Percentiles rank a stretch among this genome's conserved stretches.
Evolutionary conservation across 225 moss, liverwort and hornwort genomes (phyloP).

Genomic region (Polytrichum formosum): DNA sequence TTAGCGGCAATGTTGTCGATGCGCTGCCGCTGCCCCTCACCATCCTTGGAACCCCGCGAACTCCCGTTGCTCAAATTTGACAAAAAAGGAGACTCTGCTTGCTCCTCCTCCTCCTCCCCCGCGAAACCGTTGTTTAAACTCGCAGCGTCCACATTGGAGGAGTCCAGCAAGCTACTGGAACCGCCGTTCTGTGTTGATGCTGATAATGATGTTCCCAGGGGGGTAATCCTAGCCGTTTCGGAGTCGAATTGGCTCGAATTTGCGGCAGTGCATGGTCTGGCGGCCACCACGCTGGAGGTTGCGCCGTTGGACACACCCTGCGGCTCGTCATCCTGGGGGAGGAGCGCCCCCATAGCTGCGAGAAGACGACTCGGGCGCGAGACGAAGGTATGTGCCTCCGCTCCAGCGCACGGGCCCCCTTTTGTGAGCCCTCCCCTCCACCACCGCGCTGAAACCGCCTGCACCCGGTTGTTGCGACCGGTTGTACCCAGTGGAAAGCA

Average conservation of each 20-base stretch:
- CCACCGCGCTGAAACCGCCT: not conserved
- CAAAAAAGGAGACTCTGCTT: no score
- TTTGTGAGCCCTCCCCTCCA: slow-evolving; percentile 10
- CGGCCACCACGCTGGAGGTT: not conserved
- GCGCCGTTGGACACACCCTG: slow-evolving; percentile 41
- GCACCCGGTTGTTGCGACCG: not conserved
- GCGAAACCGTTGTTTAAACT: not conserved
- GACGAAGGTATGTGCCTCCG: slow-evolving; percentile 45
- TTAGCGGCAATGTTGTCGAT: not conserved
- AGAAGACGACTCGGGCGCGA: slow-evolving; percentile 1
- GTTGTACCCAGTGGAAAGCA: not conserved
- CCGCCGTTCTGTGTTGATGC: no score
- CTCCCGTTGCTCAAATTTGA: no score
- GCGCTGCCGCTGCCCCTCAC: slow-evolving; percentile 11
- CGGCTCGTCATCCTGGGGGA: slow-evolving; percentile 21
- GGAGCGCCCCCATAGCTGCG: slow-evolving; percentile 41
- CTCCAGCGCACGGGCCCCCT: slow-evolving; percentile 3
- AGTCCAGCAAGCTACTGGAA: no score
- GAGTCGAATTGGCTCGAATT: not conserved
- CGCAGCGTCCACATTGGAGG: no score
- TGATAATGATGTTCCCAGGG: not conserved
- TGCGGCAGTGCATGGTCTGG: not conserved
- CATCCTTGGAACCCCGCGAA: no score
- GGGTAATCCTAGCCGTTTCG: not conserved
- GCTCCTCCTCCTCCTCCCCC: not conserved